phyloP scores from a whole-genome alignment of 225 moss, liverwort and hornwort species.

The Rhytidiadelphus loreus region DNA sequence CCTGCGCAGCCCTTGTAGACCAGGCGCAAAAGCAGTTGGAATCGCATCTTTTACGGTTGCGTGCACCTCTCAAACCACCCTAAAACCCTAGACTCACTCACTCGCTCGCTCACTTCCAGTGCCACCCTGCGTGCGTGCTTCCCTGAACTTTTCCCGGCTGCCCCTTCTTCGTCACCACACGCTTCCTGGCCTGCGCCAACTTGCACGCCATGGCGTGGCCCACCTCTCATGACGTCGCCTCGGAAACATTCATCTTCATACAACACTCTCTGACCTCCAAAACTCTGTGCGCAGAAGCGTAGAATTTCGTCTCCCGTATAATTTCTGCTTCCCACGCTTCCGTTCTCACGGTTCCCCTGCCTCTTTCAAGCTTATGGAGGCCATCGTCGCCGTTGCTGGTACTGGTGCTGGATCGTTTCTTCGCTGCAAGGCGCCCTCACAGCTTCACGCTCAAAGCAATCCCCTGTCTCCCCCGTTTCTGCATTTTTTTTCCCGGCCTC shows the following conservation, averaged over 20 bases:
- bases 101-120: not conserved
- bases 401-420: not conserved
- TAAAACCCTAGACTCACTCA: not conserved
- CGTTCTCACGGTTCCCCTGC: not conserved
- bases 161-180: not conserved
- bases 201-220: conserved; percentile 18
- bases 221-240: conserved; percentile 1
- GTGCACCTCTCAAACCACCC: conserved; percentile 28
- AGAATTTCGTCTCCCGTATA: not conserved
- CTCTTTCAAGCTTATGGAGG: conserved; percentile 14
- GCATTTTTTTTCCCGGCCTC: not conserved
- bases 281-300: not conserved
- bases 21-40: conserved; percentile 82
- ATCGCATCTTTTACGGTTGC: conserved; percentile 94
- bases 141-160: not conserved
- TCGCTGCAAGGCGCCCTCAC: not conserved
- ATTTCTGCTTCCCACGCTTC: not conserved
- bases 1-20: conserved; percentile 81
- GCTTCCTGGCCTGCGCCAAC: not conserved
- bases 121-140: not conserved
- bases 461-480: not conserved
- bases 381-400: not conserved
- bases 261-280: not conserved
- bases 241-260: not conserved
- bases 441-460: not conserved